These are phyloP conservation scores for Entomortierella beljakovae DNA, from an alignment of 192 early-diverging fungal species.

Conservation along the genomic window DNA sequence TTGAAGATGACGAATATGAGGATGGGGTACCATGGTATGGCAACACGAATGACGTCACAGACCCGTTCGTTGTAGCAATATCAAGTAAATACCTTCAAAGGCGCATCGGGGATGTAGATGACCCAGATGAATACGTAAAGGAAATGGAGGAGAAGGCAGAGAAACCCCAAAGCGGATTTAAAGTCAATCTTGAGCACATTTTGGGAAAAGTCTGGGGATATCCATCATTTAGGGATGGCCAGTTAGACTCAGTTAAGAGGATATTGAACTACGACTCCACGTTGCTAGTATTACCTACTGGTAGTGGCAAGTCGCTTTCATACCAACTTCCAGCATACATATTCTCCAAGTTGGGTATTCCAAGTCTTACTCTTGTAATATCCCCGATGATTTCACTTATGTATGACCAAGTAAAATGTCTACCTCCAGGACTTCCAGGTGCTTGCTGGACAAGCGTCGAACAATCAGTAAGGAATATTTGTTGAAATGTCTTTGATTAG, in stretches of 20 bases:
- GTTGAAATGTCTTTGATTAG: neutral
- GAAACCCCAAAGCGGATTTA: neutral
- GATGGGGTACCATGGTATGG: slow-evolving; percentile 46
- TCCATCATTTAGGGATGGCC: slow-evolving; percentile 52
- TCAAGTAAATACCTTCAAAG: slow-evolving; percentile 17
- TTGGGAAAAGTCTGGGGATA: slow-evolving; percentile 61
- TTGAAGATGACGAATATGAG: slow-evolving; percentile 6
- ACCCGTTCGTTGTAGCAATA: slow-evolving; percentile 34
- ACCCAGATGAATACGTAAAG: slow-evolving; percentile 43
- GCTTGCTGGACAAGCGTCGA: slow-evolving; percentile 71
- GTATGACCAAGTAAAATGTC: slow-evolving; percentile 82
- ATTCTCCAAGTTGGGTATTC: slow-evolving; percentile 55
- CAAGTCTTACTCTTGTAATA: slow-evolving; percentile 75
- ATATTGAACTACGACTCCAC: slow-evolving; percentile 58
- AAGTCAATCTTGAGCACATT: slow-evolving; percentile 58
- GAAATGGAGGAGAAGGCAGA: slow-evolving; percentile 20
- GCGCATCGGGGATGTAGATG: slow-evolving; percentile 22
- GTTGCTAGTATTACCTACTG: slow-evolving; percentile 67
- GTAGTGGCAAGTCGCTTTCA: slow-evolving; percentile 80
- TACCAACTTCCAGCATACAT: slow-evolving; percentile 84
- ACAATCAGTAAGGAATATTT: slow-evolving; percentile 11
- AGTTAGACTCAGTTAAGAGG: slow-evolving; percentile 60
- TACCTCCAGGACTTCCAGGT: slow-evolving; percentile 70
- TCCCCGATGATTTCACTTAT: slow-evolving; percentile 87
- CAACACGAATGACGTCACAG: slow-evolving; percentile 23